A percentile compares a stretch with the other conserved stretches of the same genome.
These are phyloP conservation scores for Entoloma clypeatum DNA, from an alignment of 1,284 basidiomycete species.

Conservation along the genomic window DNA sequence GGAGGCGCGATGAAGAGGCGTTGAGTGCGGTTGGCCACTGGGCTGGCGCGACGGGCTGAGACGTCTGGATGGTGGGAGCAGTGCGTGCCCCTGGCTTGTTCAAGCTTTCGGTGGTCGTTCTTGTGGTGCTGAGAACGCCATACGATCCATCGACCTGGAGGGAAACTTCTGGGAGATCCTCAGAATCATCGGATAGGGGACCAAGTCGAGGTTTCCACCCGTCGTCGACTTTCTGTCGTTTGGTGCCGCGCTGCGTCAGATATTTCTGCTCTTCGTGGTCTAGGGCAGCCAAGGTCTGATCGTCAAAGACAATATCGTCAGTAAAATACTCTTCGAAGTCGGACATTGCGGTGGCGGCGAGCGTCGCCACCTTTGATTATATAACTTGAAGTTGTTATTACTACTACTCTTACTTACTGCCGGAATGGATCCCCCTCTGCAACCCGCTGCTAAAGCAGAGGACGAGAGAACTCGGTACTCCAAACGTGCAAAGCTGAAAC, in stretches of 20 bases:
- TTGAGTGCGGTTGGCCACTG: background rate
- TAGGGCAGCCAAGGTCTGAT: conserved; percentile 54
- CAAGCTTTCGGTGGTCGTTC: background rate
- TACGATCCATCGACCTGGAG: conserved; percentile 36
- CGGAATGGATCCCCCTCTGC: conserved; percentile 33
- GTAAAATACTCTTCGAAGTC: conserved; percentile 63
- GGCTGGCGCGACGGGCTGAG: background rate
- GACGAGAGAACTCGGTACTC: conserved; percentile 58
- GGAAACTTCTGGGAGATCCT: conserved; percentile 58
- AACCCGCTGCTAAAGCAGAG: conserved; percentile 35
- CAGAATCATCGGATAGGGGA: conserved; percentile 33
- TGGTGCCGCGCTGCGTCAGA: conserved; percentile 41
- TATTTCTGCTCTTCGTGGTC: conserved; percentile 58
- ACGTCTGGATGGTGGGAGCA: background rate
- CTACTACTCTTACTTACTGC: background rate
- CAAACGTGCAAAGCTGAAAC: conserved; percentile 55
- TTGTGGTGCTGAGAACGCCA: conserved; percentile 18
- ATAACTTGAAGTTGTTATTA: background rate
- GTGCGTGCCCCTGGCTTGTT: background rate
- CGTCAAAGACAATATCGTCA: conserved; percentile 63
- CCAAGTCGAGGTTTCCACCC: conserved; percentile 36
- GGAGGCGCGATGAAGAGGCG: conserved; percentile 5
- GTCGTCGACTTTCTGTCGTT: conserved; percentile 50
- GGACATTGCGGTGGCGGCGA: conserved; percentile 40
- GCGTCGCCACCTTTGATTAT: background rate